Conservation (phyloP, 1,284 basidiomycete genomes). For the Dichomitus squalens region DNA sequence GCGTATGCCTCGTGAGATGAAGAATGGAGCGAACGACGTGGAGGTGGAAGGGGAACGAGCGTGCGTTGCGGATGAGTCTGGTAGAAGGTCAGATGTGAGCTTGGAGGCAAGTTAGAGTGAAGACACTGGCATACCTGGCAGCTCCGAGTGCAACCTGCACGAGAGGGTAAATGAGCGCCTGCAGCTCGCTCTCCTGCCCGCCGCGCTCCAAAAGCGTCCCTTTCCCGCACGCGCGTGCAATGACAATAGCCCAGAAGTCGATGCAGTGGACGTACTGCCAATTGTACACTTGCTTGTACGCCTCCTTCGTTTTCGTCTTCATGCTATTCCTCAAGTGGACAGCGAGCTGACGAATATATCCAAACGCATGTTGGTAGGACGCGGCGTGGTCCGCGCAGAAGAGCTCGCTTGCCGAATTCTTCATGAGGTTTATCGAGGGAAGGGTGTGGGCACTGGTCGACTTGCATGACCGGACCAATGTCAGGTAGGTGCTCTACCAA, state of each 20-base stretch:
- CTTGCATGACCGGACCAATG: constrained; percentile 82
- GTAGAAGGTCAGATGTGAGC: not conserved
- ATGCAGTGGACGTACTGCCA: constrained; percentile 98
- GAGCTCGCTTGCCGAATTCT: constrained; percentile 94
- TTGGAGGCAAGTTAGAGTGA: not conserved
- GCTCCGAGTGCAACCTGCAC: constrained; percentile 94
- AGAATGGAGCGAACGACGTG: constrained; percentile 76
- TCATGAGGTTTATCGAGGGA: constrained; percentile 96
- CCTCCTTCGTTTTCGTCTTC: constrained; percentile 87
- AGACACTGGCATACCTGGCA: constrained; percentile 65
- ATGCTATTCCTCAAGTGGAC: constrained; percentile 92
- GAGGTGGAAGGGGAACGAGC: constrained; percentile 82
- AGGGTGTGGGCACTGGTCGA: constrained; percentile 86
- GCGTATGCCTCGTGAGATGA: constrained; percentile 76
- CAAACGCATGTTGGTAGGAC: constrained; percentile 95
- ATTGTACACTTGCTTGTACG: constrained; percentile 93
- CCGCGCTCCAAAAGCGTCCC: constrained; percentile 53
- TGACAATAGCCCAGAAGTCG: constrained; percentile 95
- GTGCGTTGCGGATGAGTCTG: constrained; percentile 82
- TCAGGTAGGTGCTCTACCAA: constrained; percentile 79
- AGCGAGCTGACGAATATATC: constrained; percentile 95
- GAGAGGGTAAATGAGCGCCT: constrained; percentile 91
- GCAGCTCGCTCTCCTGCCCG: constrained; percentile 75
- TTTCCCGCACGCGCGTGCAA: constrained; percentile 78
- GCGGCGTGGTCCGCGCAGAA: constrained; percentile 78